Evolutionary conservation across 345 rosid genomes (phyloP), one percentile per base, ranked within the genome.

Genomic region (Gossypium herbaceum): DNA sequence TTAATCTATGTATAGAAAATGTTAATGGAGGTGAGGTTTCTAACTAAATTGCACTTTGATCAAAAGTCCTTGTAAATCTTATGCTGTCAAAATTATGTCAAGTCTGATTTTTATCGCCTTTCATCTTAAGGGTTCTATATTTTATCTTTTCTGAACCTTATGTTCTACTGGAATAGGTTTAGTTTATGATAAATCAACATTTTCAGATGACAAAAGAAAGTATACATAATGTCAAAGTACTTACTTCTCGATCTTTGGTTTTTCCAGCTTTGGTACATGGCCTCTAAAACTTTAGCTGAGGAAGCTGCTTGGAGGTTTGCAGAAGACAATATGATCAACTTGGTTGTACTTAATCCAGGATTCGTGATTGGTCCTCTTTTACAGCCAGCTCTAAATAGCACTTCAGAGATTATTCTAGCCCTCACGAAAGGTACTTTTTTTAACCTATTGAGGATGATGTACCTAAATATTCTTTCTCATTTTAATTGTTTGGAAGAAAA

Each of bases 361-460:
- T 12, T 79, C 15, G 89, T 84, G 57, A 17, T 64, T 34, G 88
- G 89, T 70, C 89, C 88, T 73, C 43, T 68, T 64, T 69, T 85
- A 67, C 85, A 84, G 72, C 84, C 87, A 57, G 73, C 73, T 20
- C 74, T 84, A 54, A 87, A 79, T 71, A n/a, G 12, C 43, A 73
- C 80, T 0, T 63, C 75, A 3, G 75, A 74, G 6, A 55, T 61
- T 2, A 5, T 84, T 76, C 48, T 78, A 22, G 70, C 73, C 57
- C 29, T 76, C 43, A 44, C 75, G 10, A 79, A 81, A 19, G 88
- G 90, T 81, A 41, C 76, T 15, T 27, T 17, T 34, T 71, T 25
- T 45, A 45, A 22, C 55, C 48, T 7, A 67, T 67, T 47, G 39
- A 47, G 10, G 44, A 9, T 43, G 24, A 52, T 50, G 20, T 10